Base-by-base conservation (phyloP, 306 rosid species). In the Cicer arietinum region DNA sequence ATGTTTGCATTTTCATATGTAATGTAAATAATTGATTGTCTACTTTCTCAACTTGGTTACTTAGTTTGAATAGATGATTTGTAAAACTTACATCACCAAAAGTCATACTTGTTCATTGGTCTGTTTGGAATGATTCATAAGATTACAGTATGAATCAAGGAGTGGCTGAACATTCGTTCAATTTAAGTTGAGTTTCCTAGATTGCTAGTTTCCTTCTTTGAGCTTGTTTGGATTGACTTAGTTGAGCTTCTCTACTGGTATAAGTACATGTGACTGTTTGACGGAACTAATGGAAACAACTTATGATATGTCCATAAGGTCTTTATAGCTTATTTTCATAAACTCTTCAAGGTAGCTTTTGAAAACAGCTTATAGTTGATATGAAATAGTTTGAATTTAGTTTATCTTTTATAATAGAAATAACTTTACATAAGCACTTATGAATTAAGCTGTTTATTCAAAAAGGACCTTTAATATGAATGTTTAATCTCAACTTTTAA, bases 401-500 rank as follows among this genome's bases (percentile, higher is more conserved):
- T 30, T 30, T 30, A 30, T 30, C 5, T 30, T 30, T 30, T 30
- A 30, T 30, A 30, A 3, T 30, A 30, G 37, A 30, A 30, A 30
- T 30, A 30, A 30, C 37, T 30, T 30, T 30, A 30, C 37, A 30
- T 30, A 30, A 30, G 37, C 6, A 30, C 37, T 30, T 30, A 30
- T 30, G 37, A 30, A 30, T 30, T 30, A 30, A 30, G 5, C 5
- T 30, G 4, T 30, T 30, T 30, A 30, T 30, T 30, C 5, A 30
- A 30, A 30, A 30, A 30, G 37, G 37, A 3, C 0, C 37, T 30
- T 44, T 22, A 10, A 44, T 69, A 30, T 69, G 60, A 43, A 62
- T 52, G 48, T 54, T 46, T 16, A 63, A 68, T 68, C 54, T 60
- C 67, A 68, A 37, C 53, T 72, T 54, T 3, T 43, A 42, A 72